phyloP scores from a whole-genome alignment of 495 filamentous ascomycete genomes.

The Penicillium waksmanii region DNA sequence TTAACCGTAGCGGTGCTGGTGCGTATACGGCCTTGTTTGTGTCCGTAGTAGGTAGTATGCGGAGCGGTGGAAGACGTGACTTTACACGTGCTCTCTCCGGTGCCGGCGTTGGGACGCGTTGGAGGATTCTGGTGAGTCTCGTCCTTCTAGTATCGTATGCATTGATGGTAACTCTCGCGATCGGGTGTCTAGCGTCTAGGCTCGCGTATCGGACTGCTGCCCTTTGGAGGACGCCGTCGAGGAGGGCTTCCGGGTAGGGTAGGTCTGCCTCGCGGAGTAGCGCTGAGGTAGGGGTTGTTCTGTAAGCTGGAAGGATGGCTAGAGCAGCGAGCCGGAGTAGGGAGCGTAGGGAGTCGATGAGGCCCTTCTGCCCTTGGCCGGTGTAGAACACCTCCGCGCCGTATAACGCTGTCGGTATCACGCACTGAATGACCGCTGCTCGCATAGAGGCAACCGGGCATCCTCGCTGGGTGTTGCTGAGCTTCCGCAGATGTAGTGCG shows the following conservation, averaged over 20 bases:
- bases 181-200: not conserved
- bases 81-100: not conserved
- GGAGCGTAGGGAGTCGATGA: not conserved
- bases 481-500: not conserved
- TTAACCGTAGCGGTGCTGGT: slow-evolving; percentile 4
- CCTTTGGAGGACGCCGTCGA: not conserved
- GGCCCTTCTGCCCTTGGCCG: not conserved
- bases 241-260: not conserved
- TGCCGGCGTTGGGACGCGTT: not conserved
- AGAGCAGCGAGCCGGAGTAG: slow-evolving; percentile 1
- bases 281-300: slow-evolving; percentile 1
- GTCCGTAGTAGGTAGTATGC: not conserved
- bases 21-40: slow-evolving; percentile 2
- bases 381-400: not conserved
- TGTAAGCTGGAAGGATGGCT: slow-evolving; percentile 1
- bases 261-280: not conserved
- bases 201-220: slow-evolving; percentile 3
- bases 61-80: not conserved
- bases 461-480: not conserved
- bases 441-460: not conserved
- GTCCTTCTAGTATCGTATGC: not conserved
- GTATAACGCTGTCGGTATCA: not conserved
- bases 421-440: not conserved
- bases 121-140: not conserved
- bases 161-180: not conserved